phyloP scores from a whole-genome alignment of 2,329 filamentous ascomycete genomes.

The Pestalotiopsis sp. region DNA sequence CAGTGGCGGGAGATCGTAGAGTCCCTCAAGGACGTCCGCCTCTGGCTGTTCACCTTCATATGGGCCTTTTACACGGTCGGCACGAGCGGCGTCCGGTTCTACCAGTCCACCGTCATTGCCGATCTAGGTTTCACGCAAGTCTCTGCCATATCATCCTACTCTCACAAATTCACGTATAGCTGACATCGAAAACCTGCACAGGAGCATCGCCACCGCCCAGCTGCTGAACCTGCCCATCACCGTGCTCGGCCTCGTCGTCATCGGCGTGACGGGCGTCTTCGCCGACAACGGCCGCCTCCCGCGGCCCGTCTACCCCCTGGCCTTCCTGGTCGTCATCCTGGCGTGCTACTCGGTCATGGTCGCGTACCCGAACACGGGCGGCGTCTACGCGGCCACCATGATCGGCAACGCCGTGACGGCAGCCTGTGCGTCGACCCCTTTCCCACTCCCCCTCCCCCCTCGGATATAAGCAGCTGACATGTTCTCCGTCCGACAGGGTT shows the following conservation, averaged over 20 bases:
- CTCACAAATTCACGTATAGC: no score
- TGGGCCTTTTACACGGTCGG: slow-evolving; percentile 50
- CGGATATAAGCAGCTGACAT: background rate
- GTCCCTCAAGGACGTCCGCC: slow-evolving; percentile 39
- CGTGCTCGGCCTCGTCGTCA: slow-evolving; percentile 42
- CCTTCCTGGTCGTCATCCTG: slow-evolving; percentile 44
- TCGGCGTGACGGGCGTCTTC: slow-evolving; percentile 41
- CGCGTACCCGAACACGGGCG: slow-evolving; percentile 46
- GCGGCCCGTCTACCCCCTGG: slow-evolving; percentile 44
- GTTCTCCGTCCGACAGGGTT: slow-evolving; percentile 31
- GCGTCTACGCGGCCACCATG: slow-evolving; percentile 48
- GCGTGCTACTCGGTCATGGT: slow-evolving; percentile 48
- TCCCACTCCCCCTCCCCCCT: background rate
- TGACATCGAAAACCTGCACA: slow-evolving; percentile 17
- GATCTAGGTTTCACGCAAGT: slow-evolving; percentile 43
- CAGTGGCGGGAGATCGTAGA: slow-evolving; percentile 38
- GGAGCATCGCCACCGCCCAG: slow-evolving; percentile 47
- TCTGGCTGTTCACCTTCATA: slow-evolving; percentile 47
- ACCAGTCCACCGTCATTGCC: slow-evolving; percentile 42
- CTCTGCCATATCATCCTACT: slow-evolving; percentile 5
- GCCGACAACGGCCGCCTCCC: slow-evolving; percentile 45
- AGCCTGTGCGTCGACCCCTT: slow-evolving; percentile 24
- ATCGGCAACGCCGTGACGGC: slow-evolving; percentile 44
- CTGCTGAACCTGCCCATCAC: slow-evolving; percentile 52
- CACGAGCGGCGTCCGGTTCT: slow-evolving; percentile 44